Evolutionary conservation across 352 stramenopile genomes (phyloP), one percentile per base, ranked within the genome.

Genomic region (Pythium apleroticum): DNA sequence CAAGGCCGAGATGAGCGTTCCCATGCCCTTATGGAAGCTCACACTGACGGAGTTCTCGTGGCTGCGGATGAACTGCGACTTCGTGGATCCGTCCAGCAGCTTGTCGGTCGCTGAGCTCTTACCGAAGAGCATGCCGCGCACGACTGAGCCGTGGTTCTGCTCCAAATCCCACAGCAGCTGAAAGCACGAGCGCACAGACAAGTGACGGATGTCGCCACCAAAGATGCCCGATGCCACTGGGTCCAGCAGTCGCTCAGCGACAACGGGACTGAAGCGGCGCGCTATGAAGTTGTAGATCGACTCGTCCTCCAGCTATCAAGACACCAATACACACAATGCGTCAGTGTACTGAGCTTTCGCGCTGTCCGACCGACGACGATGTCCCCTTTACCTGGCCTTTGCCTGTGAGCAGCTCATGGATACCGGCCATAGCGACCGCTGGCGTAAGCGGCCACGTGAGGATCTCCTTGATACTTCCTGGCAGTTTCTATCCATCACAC

Each of bases 151-250:
- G 52, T 95, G 66, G 14, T 83, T 37, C 48, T 80, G 75, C 71
- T 97, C 89, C 24, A 96, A 55, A n/a, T 96, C 81, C 46, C 76
- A 63, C 17, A 97, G 73, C 75, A 94, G 72, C 9, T 75, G 69
- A 55, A 97, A 94, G 68, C 89, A 97, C 33, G 87, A 79, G 27
- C 80, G 78, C 57, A 96, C 75, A 6, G 86, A 95, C 28, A 97
- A 73, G 14, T 88, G 63, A 35, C 71, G 72, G 64, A 94, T 90
- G 58, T 96, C 85, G 30, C 89, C 89, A n/a, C 83, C 86, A 62
- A 94, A 97, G 69, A 97, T 97, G 5, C 89, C 89, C 6, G 84
- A 94, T 6, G 74, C 68, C 61, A 97, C 80, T 10, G 89, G 83
- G 63, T 97, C 89, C 57, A 94, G 62, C 30, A 97, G 76, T 4